Evolutionary conservation across 805 yeast genomes (phyloP).

Genomic region (Wickerhamiella slavikovae): DNA sequence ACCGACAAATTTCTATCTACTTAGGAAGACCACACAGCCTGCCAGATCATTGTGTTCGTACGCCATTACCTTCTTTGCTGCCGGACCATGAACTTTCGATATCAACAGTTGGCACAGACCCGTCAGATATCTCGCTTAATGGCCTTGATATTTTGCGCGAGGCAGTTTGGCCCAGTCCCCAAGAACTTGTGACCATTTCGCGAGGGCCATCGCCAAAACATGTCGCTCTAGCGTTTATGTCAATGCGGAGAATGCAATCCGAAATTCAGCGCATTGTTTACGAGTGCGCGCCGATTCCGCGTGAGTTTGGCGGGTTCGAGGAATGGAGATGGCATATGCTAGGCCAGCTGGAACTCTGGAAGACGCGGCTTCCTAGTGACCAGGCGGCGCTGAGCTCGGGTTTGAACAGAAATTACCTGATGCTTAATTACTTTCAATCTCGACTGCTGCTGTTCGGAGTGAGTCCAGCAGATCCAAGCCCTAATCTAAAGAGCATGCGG

Average conservation of each 20-base stretch:
- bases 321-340: constrained; percentile 45
- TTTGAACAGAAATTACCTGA: constrained; percentile 50
- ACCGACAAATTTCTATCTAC: constrained; percentile 70
- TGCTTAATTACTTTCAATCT: constrained; percentile 59
- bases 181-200: constrained; percentile 1
- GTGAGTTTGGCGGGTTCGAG: constrained; percentile 29
- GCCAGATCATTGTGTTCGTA: constrained; percentile 58
- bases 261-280: constrained; percentile 54
- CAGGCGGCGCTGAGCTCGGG: constrained; percentile 45
- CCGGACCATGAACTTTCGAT: constrained; percentile 30
- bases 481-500: constrained; percentile 31
- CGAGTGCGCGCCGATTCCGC: constrained; percentile 51
- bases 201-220: constrained; percentile 40
- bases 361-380: constrained; percentile 31
- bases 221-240: constrained; percentile 46
- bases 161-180: no score
- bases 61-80: constrained; percentile 47
- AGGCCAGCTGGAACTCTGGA: constrained; percentile 42
- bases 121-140: constrained; percentile 5
- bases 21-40: constrained; percentile 77
- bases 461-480: constrained; percentile 43
- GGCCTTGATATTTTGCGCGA: background rate
- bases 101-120: constrained; percentile 1
- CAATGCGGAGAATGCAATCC: constrained; percentile 53
- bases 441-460: constrained; percentile 54